phyloP scores from a whole-genome alignment of 2,329 filamentous ascomycete species.

The Cladorrhinum sp. region DNA sequence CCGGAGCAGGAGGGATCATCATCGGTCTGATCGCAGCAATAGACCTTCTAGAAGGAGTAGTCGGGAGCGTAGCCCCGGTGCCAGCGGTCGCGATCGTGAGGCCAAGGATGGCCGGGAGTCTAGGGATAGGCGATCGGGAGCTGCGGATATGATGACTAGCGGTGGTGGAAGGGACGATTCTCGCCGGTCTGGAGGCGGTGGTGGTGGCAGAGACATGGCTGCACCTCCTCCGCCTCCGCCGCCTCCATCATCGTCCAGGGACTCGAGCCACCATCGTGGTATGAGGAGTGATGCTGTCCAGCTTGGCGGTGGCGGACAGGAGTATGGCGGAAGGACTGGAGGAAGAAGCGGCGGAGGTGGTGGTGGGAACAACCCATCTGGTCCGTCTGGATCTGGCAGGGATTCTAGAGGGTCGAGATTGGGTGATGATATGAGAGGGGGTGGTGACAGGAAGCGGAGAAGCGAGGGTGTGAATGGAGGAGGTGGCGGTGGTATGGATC shows the following conservation, averaged over 20 bases:
- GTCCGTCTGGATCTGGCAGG: background rate
- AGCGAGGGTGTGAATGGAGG: constrained; percentile 43
- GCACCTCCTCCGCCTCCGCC: constrained; percentile 10
- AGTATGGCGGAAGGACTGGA: background rate
- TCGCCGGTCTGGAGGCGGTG: constrained; percentile 17
- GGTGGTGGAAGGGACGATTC: background rate
- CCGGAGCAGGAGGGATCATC: constrained; percentile 41
- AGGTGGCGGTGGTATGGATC: constrained; percentile 17
- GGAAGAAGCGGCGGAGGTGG: background rate
- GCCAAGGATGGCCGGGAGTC: constrained; percentile 44
- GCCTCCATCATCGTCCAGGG: constrained; percentile 12
- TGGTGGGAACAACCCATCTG: background rate
- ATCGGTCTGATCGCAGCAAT: constrained; percentile 41
- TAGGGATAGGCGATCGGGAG: constrained; percentile 41
- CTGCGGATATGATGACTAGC: background rate
- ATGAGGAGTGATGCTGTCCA: background rate
- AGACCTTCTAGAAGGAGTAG: constrained; percentile 46
- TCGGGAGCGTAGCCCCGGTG: constrained; percentile 36
- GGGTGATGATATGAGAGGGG: constrained; percentile 22
- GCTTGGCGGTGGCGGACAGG: background rate
- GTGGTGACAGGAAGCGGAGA: constrained; percentile 39
- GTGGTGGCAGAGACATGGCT: background rate
- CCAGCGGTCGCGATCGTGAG: constrained; percentile 27
- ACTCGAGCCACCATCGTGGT: background rate
- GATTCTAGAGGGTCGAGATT: background rate